phyloP scores from a whole-genome alignment of 192 early-diverging fungal genomes.

The Ambispora gerdemannii region DNA sequence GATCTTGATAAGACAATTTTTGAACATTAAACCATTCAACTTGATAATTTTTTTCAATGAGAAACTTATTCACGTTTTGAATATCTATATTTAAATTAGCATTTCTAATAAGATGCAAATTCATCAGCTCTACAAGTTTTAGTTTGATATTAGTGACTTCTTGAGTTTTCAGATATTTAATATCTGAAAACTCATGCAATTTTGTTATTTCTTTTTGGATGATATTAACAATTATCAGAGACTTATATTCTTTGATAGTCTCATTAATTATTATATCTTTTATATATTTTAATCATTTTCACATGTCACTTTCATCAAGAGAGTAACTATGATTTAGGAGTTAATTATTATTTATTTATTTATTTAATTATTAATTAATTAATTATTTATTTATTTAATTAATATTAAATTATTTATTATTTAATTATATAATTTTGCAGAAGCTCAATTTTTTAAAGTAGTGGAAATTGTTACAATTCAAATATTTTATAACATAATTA shows the following conservation, averaged over 20 bases:
- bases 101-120: not conserved
- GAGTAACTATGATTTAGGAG: not conserved
- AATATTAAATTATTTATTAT: no score
- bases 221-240: not conserved
- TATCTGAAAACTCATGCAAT: not conserved
- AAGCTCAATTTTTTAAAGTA: no score
- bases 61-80: not conserved
- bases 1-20: conserved; percentile 1
- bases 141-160: conserved; percentile 8
- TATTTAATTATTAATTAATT: no score
- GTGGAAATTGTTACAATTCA: no score
- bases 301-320: conserved; percentile 3
- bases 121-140: not conserved
- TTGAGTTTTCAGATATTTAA: not conserved
- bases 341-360: no score
- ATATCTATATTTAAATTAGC: conserved; percentile 16
- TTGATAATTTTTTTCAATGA: conserved; percentile 16
- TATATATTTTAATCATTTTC: not conserved
- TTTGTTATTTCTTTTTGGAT: not conserved
- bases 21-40: conserved; percentile 8
- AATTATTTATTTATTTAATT: no score
- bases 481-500: no score
- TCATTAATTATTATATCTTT: conserved; percentile 3
- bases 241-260: conserved; percentile 8
- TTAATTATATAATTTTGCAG: no score